Evolutionary conservation across 2,329 filamentous ascomycete genomes (phyloP), one percentile per base, ranked within the genome.

Genomic region (Sordariomycetes sp.): DNA sequence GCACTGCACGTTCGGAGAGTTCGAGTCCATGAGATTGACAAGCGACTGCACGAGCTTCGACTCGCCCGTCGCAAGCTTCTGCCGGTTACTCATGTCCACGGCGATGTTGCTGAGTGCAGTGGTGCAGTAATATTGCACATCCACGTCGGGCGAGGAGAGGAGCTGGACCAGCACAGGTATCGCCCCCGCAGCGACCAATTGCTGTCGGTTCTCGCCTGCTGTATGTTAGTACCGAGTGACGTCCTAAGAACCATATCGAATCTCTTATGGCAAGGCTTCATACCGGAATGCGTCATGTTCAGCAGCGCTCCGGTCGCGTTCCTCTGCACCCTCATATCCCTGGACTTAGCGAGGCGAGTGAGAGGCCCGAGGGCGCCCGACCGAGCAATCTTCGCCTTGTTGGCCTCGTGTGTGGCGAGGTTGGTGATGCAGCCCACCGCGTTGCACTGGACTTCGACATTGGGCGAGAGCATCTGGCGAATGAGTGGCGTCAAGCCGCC

Each of bases 251-350:
- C n/a, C n/a, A 22, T 15, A 20, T 4, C 20, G 24, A 54, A 13
- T 15, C 1, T 25, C 15, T 20, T 3, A n/a, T n/a, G 20, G 13
- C 10, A 25, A 8, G 22, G n/a, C 52, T 53, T 64, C 80, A 60
- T 82, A 95, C 90, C 90, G 62, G 91, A 97, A 75, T 99, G 94
- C 65, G 94, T 99, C 94, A 99, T 99, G 72, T 99, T 99, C 62
- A 99, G 80, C 59, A 99, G 76, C 52, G 94, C 94, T 57, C 94
- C 94, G 1, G 94, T 99, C 59, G 94, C 94, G 72, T 99, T 99
- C 62, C 94, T 83, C 74, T 99, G 94, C 53, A 99, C 94, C 58
- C 94, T 85, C 94, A 97, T 97, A 66, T 99, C 94, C 71, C 95
- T 92, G 24, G 94, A 97, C 72, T 96, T 97, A 61, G 94, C 94